Conservation (phyloP, 257 asterid genomes). For the Paraleonurus japonicus region DNA sequence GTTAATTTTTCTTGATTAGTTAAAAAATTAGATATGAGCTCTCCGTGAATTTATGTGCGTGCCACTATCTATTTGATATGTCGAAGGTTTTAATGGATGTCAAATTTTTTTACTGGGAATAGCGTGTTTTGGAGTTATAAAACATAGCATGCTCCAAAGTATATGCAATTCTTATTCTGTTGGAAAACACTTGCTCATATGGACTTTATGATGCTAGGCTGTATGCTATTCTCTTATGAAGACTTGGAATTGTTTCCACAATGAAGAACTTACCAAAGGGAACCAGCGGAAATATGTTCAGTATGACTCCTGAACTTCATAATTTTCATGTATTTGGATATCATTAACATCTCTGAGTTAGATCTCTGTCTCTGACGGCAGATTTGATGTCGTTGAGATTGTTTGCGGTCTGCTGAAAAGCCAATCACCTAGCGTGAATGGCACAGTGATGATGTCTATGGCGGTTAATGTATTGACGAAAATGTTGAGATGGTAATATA, state of each 20-base stretch:
- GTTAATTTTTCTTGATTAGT: neutral
- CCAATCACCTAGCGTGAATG: slow-evolving; percentile 55
- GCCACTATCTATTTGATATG: neutral
- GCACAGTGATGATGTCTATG: slow-evolving; percentile 70
- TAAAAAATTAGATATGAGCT: too few relatives aligned
- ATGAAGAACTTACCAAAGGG: slow-evolving; percentile 37
- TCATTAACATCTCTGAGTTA: slow-evolving; percentile 6
- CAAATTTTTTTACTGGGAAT: neutral
- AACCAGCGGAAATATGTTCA: slow-evolving; percentile 43
- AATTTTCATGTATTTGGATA: slow-evolving; percentile 6
- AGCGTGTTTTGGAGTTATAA: neutral
- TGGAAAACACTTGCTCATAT: slow-evolving; percentile 9
- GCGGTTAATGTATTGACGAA: slow-evolving; percentile 73
- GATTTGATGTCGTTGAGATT: slow-evolving; percentile 73
- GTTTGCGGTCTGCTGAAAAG: slow-evolving; percentile 67
- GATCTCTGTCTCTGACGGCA: slow-evolving; percentile 42
- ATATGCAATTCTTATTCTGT: slow-evolving; percentile 21
- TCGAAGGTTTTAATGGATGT: slow-evolving; percentile 3
- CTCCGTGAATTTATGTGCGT: neutral
- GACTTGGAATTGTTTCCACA: slow-evolving; percentile 40
- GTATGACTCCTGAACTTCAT: slow-evolving; percentile 34
- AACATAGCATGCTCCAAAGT: neutral
- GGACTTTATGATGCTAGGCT: slow-evolving; percentile 45
- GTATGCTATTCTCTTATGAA: slow-evolving; percentile 68
- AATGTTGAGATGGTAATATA: slow-evolving; percentile 79